phyloP scores from a whole-genome alignment of 148 eudicot genomes.

The Tetragonia tetragonoides region DNA sequence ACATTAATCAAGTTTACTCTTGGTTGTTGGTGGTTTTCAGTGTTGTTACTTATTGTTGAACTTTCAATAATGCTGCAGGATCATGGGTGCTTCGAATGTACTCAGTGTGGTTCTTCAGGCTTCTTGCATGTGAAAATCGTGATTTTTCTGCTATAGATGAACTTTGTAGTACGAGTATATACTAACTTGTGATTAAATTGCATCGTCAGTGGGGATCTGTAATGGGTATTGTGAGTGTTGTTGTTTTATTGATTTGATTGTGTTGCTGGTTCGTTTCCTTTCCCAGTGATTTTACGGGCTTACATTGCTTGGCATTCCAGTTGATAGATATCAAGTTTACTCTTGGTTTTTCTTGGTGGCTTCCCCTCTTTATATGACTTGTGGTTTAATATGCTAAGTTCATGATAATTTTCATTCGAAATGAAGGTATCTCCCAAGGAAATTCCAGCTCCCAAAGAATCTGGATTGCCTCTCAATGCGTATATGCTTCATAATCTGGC shows the following conservation, averaged over 20 bases:
- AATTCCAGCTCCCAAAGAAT: constrained; percentile 72
- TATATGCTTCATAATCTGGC: constrained; percentile 96
- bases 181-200: background rate
- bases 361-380: background rate
- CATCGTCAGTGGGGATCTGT: too few species aligned
- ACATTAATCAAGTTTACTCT: background rate
- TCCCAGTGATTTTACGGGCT: background rate
- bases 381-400: constrained; percentile 4
- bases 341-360: background rate
- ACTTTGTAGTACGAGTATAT: background rate
- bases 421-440: constrained; percentile 77
- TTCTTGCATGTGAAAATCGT: background rate
- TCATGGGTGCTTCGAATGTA: background rate
- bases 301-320: background rate
- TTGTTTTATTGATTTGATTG: background rate
- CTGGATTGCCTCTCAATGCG: constrained; percentile 88
- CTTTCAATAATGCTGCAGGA: background rate
- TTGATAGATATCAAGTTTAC: background rate
- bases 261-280: background rate
- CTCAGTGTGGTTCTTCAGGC: background rate
- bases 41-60: background rate
- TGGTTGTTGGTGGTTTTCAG: background rate
- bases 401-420: constrained; percentile 4
- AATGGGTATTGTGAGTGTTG: too few species aligned
- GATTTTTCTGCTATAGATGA: background rate